phyloP scores from a whole-genome alignment of 768 basidiomycete genomes.

The Cyathus striatus region DNA sequence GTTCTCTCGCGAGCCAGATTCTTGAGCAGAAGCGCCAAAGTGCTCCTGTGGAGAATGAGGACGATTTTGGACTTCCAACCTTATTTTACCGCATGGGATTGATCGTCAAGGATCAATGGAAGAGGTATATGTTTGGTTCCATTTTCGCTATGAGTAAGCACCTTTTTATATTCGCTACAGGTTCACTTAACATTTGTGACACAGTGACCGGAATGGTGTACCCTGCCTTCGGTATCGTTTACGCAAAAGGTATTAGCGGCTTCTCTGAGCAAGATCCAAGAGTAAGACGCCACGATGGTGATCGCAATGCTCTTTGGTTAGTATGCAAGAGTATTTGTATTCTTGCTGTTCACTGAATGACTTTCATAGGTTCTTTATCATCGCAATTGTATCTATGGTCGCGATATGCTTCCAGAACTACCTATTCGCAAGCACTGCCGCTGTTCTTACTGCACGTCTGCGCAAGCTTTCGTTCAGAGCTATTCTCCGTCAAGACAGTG shows the following conservation, averaged over 20 bases:
- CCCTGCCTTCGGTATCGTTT: constrained; percentile 70
- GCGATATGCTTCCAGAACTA: constrained; percentile 67
- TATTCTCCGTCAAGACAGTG: constrained; percentile 84
- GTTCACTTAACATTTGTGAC: constrained; percentile 1
- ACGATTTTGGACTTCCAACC: constrained; percentile 43
- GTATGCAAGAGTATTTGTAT: constrained; percentile 7
- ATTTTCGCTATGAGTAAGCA: constrained; percentile 54
- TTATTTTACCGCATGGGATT: constrained; percentile 68
- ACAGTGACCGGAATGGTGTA: constrained; percentile 62
- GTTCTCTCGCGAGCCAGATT: constrained; percentile 65
- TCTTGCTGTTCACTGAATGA: background rate
- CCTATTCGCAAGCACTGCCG: constrained; percentile 63
- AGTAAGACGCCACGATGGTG: constrained; percentile 48
- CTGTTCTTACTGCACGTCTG: constrained; percentile 63
- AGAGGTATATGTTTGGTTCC: constrained; percentile 52
- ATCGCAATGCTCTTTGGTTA: constrained; percentile 68
- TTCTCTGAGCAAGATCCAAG: constrained; percentile 39
- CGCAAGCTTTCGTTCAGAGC: constrained; percentile 72
- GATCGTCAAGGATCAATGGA: constrained; percentile 57
- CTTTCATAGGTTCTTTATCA: constrained; percentile 63
- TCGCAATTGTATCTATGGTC: constrained; percentile 62
- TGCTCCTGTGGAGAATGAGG: constrained; percentile 21
- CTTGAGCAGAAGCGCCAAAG: constrained; percentile 43
- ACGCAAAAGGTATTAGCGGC: constrained; percentile 53
- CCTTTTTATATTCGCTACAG: constrained; percentile 18